Base-by-base conservation (phyloP, 139 green algal species). In the Coccomyxa sp. region DNA sequence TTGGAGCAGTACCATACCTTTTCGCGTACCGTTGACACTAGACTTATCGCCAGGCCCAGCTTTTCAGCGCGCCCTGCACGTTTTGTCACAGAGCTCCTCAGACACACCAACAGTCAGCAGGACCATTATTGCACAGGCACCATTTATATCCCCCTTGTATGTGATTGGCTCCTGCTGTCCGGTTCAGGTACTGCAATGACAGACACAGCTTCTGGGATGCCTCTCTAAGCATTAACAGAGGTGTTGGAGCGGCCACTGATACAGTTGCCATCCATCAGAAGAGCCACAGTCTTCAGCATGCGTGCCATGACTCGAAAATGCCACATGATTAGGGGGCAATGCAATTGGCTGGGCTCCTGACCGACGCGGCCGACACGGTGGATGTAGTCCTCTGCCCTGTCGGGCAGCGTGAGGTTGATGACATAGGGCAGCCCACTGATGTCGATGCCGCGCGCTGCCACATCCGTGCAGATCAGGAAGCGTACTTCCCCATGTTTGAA, bases 381-480 rank as follows among this genome's bases (percentile, higher is more conserved):
- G 51, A 98, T 91, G 90, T 98, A 98, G 84, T 97, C 94, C 87
- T 97, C 94, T 25, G 87, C 86, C 31, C 79, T 81, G 81, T 92
- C 87, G 3, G 94, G 94, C 79, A 98, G 91, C 27, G 94, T 96
- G 92, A 97, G 95, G 88, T 98, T 98, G 88, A 98, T 92, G 17
- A 97, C 90, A 76, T 89, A 96, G 0, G 94, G 94, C 81, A 98
- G 92, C 57, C 89, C 94, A 57, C 83, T 88, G 83, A 98, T 95
- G 88, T 98, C 94, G 67, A 98, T 92, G 76, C 94, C 94, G 27
- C 94, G 89, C 0, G 94, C 94, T n/a, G 93, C 94, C 59, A 97
- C 93, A 77, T 98, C 94, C 13, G 94, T 98, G 84, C 88, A 93
- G 84, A 98, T 95, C 23, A 98, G 87, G 81, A 97, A 94, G 30